A percentile compares a stretch with the other conserved stretches of the same genome.
These are phyloP conservation scores for Aspergillus sp. DNA, from an alignment of 2,329 filamentous ascomycete genomes.

Conservation along the genomic window DNA sequence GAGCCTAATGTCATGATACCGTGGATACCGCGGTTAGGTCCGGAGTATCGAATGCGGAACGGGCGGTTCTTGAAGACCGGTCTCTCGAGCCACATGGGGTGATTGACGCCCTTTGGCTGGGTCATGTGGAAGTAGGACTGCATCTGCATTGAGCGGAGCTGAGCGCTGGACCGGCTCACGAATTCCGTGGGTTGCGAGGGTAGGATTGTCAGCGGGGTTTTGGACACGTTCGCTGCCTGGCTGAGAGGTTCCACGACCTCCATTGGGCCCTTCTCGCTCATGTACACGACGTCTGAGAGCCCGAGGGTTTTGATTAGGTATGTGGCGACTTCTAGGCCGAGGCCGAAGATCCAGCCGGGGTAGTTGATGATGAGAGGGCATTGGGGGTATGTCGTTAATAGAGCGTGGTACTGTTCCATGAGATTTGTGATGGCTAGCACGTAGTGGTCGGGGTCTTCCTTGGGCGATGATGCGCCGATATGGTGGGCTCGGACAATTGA, in stretches of 20 bases:
- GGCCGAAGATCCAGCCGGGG: constrained; percentile 56
- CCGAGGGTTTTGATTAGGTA: constrained; percentile 48
- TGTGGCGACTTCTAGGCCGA: constrained; percentile 51
- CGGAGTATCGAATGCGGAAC: constrained; percentile 52
- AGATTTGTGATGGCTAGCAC: constrained; percentile 54
- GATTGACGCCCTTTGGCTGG: constrained; percentile 25
- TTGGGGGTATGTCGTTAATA: constrained; percentile 41
- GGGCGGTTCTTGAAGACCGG: constrained; percentile 49
- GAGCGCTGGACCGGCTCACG: constrained; percentile 49
- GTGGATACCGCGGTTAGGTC: constrained; percentile 44
- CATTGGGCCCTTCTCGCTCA: constrained; percentile 50
- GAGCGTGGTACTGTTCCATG: constrained; percentile 47
- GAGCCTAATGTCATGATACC: constrained; percentile 56
- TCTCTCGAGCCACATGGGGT: constrained; percentile 45
- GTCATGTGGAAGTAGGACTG: constrained; percentile 61
- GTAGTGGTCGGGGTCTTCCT: constrained; percentile 59
- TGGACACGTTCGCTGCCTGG: constrained; percentile 37
- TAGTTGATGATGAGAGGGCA: constrained; percentile 58
- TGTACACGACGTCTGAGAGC: constrained; percentile 54
- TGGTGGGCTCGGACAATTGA: constrained; percentile 52
- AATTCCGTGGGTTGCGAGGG: constrained; percentile 47
- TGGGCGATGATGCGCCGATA: constrained; percentile 54
- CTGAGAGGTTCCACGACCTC: constrained; percentile 45
- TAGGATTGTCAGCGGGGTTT: constrained; percentile 45
- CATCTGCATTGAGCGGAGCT: constrained; percentile 58